Evolutionary conservation across 108 stramenopile species (phyloP).

Genomic region (Cyclostephanos invisitatus): DNA sequence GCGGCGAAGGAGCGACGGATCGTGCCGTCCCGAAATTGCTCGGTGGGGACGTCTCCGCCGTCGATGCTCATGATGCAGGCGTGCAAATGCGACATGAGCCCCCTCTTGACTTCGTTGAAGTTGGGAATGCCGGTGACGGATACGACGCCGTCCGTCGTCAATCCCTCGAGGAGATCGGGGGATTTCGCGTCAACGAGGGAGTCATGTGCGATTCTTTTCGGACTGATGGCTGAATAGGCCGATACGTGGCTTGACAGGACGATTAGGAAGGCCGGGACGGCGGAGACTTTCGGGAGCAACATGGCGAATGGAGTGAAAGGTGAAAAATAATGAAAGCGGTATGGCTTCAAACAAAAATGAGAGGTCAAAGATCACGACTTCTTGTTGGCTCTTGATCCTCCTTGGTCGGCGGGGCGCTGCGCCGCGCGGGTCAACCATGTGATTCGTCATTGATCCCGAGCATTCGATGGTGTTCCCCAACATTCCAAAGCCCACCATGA

Average conservation of each 20-base stretch:
- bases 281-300: neutral
- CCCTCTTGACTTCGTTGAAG: slow-evolving; percentile 23
- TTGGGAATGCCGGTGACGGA: slow-evolving; percentile 35
- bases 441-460: too few relatives aligned
- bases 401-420: too few relatives aligned
- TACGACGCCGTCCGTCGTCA: slow-evolving; percentile 29
- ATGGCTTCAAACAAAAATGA: too few relatives aligned
- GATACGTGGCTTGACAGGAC: neutral
- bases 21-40: slow-evolving; percentile 31
- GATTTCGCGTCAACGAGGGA: slow-evolving; percentile 5
- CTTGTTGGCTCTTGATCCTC: too few relatives aligned
- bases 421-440: too few relatives aligned
- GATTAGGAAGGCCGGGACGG: neutral
- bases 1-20: slow-evolving; percentile 39
- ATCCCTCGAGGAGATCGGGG: slow-evolving; percentile 23
- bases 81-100: slow-evolving; percentile 23
- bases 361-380: too few relatives aligned
- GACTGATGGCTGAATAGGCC: slow-evolving; percentile 2
- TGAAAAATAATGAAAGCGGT: neutral
- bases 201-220: neutral
- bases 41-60: neutral
- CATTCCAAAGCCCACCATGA: too few relatives aligned
- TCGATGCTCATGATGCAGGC: slow-evolving; percentile 24
- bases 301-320: neutral
- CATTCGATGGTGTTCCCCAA: too few relatives aligned